Evolutionary conservation across 176 grass and related monocot species (phyloP), one percentile per base, ranked within the genome.

Genomic region (Eleusine coracana): DNA sequence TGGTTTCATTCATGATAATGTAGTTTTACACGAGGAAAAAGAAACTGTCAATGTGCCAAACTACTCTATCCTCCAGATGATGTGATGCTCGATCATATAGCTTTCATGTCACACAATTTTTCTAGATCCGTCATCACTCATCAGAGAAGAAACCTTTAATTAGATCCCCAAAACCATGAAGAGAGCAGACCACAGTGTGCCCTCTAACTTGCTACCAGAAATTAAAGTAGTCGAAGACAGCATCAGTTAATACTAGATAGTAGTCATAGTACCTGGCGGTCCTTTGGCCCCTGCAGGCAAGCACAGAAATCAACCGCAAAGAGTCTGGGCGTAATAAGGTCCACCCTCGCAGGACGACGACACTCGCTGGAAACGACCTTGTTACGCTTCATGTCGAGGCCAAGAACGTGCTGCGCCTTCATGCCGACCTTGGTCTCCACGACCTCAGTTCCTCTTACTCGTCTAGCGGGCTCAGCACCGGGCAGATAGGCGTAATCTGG

Each of bases 321-420:
- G 51, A 28, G 68, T 21, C 10, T 21, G 68, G 68, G 68, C 1
- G 4, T 12, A n/a, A n/a, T n/a, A 10, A 46, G 0, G 0, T 46
- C 15, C 20, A 34, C 1, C 41, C 6, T 3, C 6, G 40, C 15
- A 56, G 52, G 80, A 48, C 1, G 21, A 44, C 39, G 4, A 61
- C 16, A 12, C 7, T 10, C 46, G 3, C 5, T 25, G 68, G 20
- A 70, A 21, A 70, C n/a, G 68, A 66, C 18, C 39, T 48, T 21
- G 27, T 45, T 61, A 8, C 4, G 6, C 16, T 14, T 16, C 23
- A 82, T 72, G 52, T 82, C 54, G 2, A 82, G 40, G 36, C 20
- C 68, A 82, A 82, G 68, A 20, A 82, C 27, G 34, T 71, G 62
- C 68, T 72, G 68, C 1, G 25, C 20, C 31, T 40, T 17, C 2